Conservation (phyloP, 2,329 filamentous ascomycete species). For the Hypoxylon sp. region DNA sequence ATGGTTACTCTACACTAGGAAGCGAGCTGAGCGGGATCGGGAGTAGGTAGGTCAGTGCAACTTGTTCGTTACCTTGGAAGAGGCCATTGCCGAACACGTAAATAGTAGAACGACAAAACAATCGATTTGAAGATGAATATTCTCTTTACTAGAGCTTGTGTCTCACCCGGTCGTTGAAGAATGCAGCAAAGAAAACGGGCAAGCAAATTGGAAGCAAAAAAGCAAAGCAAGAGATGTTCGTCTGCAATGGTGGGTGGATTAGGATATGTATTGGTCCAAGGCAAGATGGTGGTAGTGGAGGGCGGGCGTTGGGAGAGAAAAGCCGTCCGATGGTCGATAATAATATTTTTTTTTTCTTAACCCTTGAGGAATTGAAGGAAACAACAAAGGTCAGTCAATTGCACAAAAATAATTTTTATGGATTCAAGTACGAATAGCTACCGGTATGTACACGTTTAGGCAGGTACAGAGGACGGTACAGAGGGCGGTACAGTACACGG, state of each 20-base stretch:
- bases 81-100: conserved; percentile 67
- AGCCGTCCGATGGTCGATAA: conserved; percentile 44
- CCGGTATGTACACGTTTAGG: conserved; percentile 32
- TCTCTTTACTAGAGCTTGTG: conserved; percentile 28
- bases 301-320: conserved; percentile 42
- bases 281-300: conserved; percentile 39
- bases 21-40: conserved; percentile 40
- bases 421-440: conserved; percentile 31
- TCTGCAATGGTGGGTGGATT: conserved; percentile 46
- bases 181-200: conserved; percentile 32
- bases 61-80: conserved; percentile 67
- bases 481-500: conserved; percentile 15
- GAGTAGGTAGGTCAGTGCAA: conserved; percentile 47
- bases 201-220: conserved; percentile 38
- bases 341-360: conserved; percentile 38
- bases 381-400: conserved; percentile 41
- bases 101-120: conserved; percentile 47
- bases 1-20: conserved; percentile 49
- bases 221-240: conserved; percentile 47
- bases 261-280: conserved; percentile 45
- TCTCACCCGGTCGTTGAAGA: conserved; percentile 49
- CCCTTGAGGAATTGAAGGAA: conserved; percentile 42
- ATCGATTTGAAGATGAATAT: conserved; percentile 29
- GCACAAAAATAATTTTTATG: conserved; percentile 44
- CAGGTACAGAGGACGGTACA: conserved; percentile 29